Evolutionary conservation across 2,329 filamentous ascomycete species (phyloP).

Genomic region (Phoma sp.): DNA sequence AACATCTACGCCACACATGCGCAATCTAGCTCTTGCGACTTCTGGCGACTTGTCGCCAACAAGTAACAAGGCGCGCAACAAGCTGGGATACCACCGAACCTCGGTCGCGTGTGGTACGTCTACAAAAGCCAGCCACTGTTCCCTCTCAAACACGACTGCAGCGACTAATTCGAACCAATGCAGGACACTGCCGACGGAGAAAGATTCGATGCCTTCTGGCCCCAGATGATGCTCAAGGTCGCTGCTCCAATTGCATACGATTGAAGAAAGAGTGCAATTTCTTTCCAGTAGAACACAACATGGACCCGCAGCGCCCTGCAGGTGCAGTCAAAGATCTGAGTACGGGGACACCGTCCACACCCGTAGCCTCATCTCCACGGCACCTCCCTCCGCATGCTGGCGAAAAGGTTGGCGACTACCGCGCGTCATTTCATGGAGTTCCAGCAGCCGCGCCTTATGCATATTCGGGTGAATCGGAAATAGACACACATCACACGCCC

Average conservation of each 20-base stretch:
- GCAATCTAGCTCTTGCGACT: slow-evolving; percentile 46
- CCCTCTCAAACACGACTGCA: not conserved
- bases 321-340: slow-evolving; percentile 54
- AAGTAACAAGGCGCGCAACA: slow-evolving; percentile 79
- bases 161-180: slow-evolving; percentile 26
- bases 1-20: slow-evolving; percentile 57
- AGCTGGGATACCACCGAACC: slow-evolving; percentile 92
- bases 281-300: slow-evolving; percentile 81
- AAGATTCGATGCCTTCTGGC: slow-evolving; percentile 91
- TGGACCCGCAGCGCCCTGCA: slow-evolving; percentile 56
- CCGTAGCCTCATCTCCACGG: slow-evolving; percentile 58
- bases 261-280: slow-evolving; percentile 95
- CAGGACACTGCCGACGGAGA: slow-evolving; percentile 88
- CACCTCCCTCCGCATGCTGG: slow-evolving; percentile 31
- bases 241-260: slow-evolving; percentile 91
- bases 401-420: slow-evolving; percentile 43
- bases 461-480: slow-evolving; percentile 34
- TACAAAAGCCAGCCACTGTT: not conserved
- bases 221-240: slow-evolving; percentile 72
- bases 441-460: slow-evolving; percentile 30
- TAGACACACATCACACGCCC: slow-evolving; percentile 34
- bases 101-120: slow-evolving; percentile 93
- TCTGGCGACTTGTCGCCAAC: slow-evolving; percentile 54
- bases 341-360: slow-evolving; percentile 52
- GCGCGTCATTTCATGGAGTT: slow-evolving; percentile 30